phyloP scores from a whole-genome alignment of 768 basidiomycete species.

The Phanerodontia chrysosporium region DNA sequence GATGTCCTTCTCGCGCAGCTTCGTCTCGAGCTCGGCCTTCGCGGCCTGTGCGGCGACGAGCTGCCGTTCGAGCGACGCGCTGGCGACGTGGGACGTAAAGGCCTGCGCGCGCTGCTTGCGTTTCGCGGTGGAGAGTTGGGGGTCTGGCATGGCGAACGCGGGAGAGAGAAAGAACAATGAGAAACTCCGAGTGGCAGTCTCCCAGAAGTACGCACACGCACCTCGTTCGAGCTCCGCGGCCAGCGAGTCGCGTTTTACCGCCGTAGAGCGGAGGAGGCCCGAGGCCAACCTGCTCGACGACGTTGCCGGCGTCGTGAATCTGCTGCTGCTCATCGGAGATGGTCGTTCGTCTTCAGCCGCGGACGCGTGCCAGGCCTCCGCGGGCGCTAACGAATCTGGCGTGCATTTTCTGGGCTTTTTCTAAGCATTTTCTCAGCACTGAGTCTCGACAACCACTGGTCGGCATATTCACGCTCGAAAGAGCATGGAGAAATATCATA shows the following conservation, averaged over 20 bases:
- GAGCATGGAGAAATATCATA: too few relatives aligned
- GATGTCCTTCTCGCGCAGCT: constrained; percentile 61
- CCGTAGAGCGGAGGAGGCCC: constrained; percentile 25
- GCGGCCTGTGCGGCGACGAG: constrained; percentile 57
- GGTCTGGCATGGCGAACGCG: constrained; percentile 42
- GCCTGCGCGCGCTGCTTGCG: constrained; percentile 63
- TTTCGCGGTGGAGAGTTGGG: constrained; percentile 61
- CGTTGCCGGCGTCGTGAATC: constrained; percentile 20
- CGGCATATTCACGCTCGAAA: too few relatives aligned
- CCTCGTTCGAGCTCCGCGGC: constrained; percentile 68
- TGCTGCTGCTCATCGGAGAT: constrained; percentile 20
- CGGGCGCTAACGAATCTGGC: background rate
- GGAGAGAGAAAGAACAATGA: background rate
- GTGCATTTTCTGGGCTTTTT: background rate
- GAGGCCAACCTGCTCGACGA: constrained; percentile 16
- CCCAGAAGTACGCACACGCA: constrained; percentile 20
- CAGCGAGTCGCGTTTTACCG: constrained; percentile 58
- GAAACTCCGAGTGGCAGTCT: background rate
- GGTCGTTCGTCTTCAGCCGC: too few relatives aligned
- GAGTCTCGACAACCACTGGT: too few relatives aligned
- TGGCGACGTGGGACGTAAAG: constrained; percentile 56
- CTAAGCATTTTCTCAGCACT: too few relatives aligned
- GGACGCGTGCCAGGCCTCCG: too few relatives aligned
- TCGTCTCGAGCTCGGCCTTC: constrained; percentile 62
- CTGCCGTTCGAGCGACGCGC: constrained; percentile 65